phyloP scores from a whole-genome alignment of 768 basidiomycete genomes.

The Macrolepiota fuliginosa region DNA sequence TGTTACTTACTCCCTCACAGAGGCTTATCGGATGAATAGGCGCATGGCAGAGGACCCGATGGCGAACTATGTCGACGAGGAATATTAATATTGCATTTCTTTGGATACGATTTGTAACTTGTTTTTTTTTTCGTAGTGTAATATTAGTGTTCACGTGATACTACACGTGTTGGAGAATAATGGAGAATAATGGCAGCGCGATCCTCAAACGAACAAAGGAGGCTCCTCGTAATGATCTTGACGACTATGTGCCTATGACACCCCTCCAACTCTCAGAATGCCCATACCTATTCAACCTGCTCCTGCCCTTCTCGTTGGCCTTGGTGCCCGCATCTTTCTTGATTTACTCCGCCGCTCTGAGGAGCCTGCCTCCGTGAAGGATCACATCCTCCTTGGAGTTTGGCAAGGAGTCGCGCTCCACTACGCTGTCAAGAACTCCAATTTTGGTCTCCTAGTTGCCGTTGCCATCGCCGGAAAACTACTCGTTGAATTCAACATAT shows the following conservation, averaged over 20 bases:
- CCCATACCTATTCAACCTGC: constrained; percentile 49
- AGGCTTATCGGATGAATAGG: constrained; percentile 87
- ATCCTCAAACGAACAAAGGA: background rate
- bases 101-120: constrained; percentile 7
- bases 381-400: constrained; percentile 65
- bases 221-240: background rate
- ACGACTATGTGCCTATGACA: constrained; percentile 16
- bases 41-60: constrained; percentile 85
- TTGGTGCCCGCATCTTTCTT: constrained; percentile 69
- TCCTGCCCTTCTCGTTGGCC: constrained; percentile 68
- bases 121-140: background rate
- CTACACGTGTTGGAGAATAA: constrained; percentile 8
- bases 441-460: constrained; percentile 53
- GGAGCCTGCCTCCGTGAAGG: constrained; percentile 44
- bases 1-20: constrained; percentile 35
- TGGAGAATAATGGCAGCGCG: background rate
- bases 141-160: background rate
- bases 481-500: constrained; percentile 55
- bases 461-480: constrained; percentile 61
- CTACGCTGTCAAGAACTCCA: constrained; percentile 55
- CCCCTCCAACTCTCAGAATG: constrained; percentile 28
- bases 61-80: constrained; percentile 83
- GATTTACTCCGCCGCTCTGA: constrained; percentile 51
- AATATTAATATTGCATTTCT: constrained; percentile 27
- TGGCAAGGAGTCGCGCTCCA: constrained; percentile 78